Evolutionary conservation across 352 stramenopile genomes (phyloP).

Genomic region (Globisporangium mamillatum): DNA sequence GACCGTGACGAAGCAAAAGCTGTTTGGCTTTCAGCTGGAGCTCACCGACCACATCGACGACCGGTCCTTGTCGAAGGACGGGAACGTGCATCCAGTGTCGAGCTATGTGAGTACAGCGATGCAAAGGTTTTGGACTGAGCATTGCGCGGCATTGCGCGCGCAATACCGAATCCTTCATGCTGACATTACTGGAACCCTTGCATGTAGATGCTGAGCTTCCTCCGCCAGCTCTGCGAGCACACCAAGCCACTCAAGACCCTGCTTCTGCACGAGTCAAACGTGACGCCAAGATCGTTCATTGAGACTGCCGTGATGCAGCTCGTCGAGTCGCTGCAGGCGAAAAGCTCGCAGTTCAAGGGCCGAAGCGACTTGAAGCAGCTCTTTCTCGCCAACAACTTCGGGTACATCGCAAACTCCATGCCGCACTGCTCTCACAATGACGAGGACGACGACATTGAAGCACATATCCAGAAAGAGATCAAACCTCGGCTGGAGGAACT

Average conservation of each 20-base stretch:
- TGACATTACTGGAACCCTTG: neutral
- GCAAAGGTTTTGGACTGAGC: too few relatives aligned
- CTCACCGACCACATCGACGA: conserved; percentile 41
- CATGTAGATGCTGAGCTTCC: conserved; percentile 64
- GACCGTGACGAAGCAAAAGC: conserved; percentile 46
- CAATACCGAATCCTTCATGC: neutral
- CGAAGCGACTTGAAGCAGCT: conserved; percentile 66
- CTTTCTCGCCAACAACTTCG: conserved; percentile 95
- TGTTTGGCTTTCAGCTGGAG: conserved; percentile 65
- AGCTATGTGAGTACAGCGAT: conserved; percentile 45
- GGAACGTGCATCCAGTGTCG: conserved; percentile 74
- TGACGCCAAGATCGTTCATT: conserved; percentile 49
- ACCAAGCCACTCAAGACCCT: conserved; percentile 54
- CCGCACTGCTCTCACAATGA: conserved; percentile 34
- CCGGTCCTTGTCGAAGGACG: conserved; percentile 57
- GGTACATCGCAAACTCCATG: conserved; percentile 86
- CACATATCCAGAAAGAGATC: conserved; percentile 61
- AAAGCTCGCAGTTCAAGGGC: conserved; percentile 50
- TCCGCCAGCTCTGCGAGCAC: conserved; percentile 73
- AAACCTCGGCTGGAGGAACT: conserved; percentile 83
- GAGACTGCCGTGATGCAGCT: conserved; percentile 71
- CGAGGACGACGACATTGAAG: conserved; percentile 43
- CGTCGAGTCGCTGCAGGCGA: conserved; percentile 51
- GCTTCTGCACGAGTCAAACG: conserved; percentile 50
- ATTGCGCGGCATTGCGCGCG: neutral